Base-by-base conservation (phyloP, 805 yeast genomes). In the Candida xiaguanensis region DNA sequence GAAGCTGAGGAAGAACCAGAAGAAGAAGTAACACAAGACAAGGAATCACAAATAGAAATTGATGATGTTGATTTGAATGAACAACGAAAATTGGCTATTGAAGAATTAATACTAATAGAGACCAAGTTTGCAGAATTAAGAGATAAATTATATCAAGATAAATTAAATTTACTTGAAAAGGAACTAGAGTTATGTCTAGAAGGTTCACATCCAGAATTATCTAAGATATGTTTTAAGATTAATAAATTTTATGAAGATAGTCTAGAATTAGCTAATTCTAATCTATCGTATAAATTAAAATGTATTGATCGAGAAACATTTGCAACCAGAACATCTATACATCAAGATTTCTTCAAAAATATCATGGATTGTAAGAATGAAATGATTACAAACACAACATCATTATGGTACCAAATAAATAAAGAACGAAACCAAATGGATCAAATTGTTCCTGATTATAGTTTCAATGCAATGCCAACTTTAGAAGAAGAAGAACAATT, bases 161-260 rank as follows among this genome's bases (percentile, higher is more conserved):
- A 87, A 57, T 65, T 90, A 53, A 69, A 75, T 26, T 76, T 85
- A 45, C 72, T 85, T 47, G 86, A 87, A 49, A 82, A 84, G 32
- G 99, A 93, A 58, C 66, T 91, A 44, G 83, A 83, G 51, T 77
- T 91, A 74, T 90, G 98, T 63, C 65, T 82, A 24, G 83, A 82
- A 46, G 96, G 96, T 9, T 77, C 88, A 15, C 99, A 93, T 60
- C 98, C 98, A 0, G 96, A 90, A 51, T 72, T 91, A 39, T 74
- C 85, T 27, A 73, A 77, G 34, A 83, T 85, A 39, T 78, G 84
- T 57, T 74, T 74, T 50, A 78, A 80, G 59, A 79, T 93, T 37
- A 85, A 83, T 42, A 75, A 77, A 31, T 80, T 83, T 48, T 80
- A 88, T 48, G 87, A 87, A 47, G 80, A 79, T 42, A 83, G 81